Evolutionary conservation across 352 stramenopile species (phyloP).

Genomic region (Pythium sp.): DNA sequence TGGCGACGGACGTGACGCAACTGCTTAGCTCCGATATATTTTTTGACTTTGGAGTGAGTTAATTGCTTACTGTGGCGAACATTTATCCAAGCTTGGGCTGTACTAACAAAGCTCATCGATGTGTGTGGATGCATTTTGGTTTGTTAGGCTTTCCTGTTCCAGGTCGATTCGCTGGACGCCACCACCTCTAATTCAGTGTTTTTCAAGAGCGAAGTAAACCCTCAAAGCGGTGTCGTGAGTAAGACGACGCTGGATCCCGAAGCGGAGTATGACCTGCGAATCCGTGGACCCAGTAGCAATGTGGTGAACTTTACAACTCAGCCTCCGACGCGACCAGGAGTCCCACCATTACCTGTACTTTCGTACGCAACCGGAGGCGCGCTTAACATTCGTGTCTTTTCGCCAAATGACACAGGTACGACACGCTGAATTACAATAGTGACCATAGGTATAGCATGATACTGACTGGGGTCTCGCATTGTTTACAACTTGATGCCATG

Average conservation of each 20-base stretch:
- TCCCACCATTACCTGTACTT: conserved; percentile 21
- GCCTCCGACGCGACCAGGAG: conserved; percentile 27
- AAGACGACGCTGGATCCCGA: conserved; percentile 14
- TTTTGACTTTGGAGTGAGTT: conserved; percentile 56
- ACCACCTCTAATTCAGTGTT: conserved; percentile 4
- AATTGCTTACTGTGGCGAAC: neutral
- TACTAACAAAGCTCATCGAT: neutral
- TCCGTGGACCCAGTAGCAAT: conserved; percentile 27
- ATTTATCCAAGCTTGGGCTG: neutral
- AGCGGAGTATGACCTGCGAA: conserved; percentile 16
- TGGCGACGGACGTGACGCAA: conserved; percentile 14
- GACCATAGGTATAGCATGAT: too few species aligned
- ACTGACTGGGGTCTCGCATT: neutral
- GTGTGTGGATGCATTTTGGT: neutral
- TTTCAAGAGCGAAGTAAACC: conserved; percentile 6
- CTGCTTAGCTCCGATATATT: conserved; percentile 6
- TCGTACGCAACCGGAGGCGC: conserved; percentile 39
- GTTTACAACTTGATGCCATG: neutral
- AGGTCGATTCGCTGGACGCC: conserved; percentile 25
- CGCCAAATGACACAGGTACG: conserved; percentile 52
- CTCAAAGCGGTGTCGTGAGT: conserved; percentile 7
- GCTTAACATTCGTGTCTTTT: conserved; percentile 38
- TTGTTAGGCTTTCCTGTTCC: conserved; percentile 45
- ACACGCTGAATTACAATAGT: neutral
- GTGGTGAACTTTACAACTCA: conserved; percentile 34